Evolutionary conservation across 208 protist genomes (phyloP).

Genomic region (Trichomonas vaginalis): DNA sequence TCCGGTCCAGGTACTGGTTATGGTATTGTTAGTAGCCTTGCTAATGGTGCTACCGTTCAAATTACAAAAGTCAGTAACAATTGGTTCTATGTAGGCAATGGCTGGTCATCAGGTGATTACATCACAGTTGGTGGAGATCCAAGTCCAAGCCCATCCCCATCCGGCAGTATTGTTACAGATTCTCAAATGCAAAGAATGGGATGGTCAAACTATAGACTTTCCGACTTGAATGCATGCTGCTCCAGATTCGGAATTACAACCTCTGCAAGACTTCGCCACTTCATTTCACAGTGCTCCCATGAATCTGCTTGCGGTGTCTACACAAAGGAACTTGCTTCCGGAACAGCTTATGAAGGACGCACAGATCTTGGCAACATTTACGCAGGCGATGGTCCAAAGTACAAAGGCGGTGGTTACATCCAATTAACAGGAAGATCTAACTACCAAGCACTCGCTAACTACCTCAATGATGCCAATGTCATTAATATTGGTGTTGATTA

Average conservation of each 20-base stretch:
- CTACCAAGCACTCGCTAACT: background rate
- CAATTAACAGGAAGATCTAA: background rate
- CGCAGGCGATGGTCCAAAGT: background rate
- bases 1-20: background rate
- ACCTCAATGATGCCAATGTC: background rate
- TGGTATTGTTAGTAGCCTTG: background rate
- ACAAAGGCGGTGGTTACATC: slow-evolving; percentile 16
- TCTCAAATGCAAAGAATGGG: background rate
- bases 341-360: background rate
- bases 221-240: background rate
- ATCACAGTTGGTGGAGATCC: too few relatives aligned
- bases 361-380: background rate
- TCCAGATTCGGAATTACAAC: background rate
- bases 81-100: too few relatives aligned
- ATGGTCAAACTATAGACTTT: too few relatives aligned
- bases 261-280: background rate
- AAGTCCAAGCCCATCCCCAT: too few relatives aligned
- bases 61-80: too few relatives aligned
- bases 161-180: too few relatives aligned
- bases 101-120: too few relatives aligned
- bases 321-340: background rate
- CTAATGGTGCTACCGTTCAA: background rate
- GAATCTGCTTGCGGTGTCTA: background rate
- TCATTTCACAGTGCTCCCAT: background rate
- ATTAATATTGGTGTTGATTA: background rate